Evolutionary conservation across 23 red algal genomes (phyloP), one percentile per base, ranked within the genome.

Genomic region (Gracilariopsis chorda): DNA sequence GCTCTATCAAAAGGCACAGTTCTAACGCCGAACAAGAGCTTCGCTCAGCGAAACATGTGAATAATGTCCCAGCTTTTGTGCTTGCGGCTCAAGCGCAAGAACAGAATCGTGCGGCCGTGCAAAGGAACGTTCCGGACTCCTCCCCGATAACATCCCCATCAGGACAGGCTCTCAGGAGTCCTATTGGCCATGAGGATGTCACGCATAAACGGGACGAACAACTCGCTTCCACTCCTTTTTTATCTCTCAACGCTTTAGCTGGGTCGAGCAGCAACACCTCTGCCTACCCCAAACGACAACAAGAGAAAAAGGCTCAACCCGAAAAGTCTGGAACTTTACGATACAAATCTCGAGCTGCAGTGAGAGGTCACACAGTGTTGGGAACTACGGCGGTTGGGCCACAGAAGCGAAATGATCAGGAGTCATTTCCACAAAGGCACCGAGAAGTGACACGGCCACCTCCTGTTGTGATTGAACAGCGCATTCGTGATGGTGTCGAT

Each of bases 21-120:
- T 68, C 82, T 17, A 86, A 86, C 32, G 82, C 82, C 37, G 82
- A 86, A 69, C 60, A 86, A 72, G 82, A 86, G 41, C 41, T 86
- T 24, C 82, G 21, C 36, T 4, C 82, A 12, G 17, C 33, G n/a
- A 86, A 69, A 36, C 68, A 86, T 70, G 63, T 29, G 19, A 52
- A 58, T 4, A 60, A 86, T 48, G 67, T 73, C 47, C 82, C 82
- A 12, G 60, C 82, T 8, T 86, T 86, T 63, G 82, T 86, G 25
- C 27, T 51, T 21, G 57, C 59, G 62, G 82, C 82, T 86, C 82
- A 67, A 86, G 82, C 82, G 4, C 82, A 86, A 19, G 82, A 68
- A 69, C 40, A 86, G 29, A 86, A 68, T 35, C 59, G 63, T 27
- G 46, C 43, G n/a, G 63, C 63, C 30, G 46, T 68, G 40, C 82